Evolutionary conservation across 2,329 filamentous ascomycete genomes (phyloP).

Genomic region (Cladosporium austrohemisphaericum): DNA sequence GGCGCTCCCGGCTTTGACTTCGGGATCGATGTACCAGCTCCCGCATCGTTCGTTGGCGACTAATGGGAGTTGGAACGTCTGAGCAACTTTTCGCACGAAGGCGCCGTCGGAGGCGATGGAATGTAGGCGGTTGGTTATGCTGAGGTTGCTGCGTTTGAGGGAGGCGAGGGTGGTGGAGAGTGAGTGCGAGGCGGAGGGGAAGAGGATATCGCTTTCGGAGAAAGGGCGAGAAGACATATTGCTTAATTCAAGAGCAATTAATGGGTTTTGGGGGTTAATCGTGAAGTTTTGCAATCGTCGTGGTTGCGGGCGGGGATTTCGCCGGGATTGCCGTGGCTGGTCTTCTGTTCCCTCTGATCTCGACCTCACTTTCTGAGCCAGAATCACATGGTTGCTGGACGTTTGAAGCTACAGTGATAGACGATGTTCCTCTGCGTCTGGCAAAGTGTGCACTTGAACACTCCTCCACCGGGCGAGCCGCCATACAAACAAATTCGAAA

Average conservation of each 20-base stretch:
- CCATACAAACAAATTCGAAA: conserved; percentile 6
- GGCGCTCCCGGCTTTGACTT: conserved; percentile 64
- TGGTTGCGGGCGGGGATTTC: not conserved
- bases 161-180: conserved; percentile 67
- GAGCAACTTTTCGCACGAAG: conserved; percentile 65
- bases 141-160: conserved; percentile 72
- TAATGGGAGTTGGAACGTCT: conserved; percentile 61
- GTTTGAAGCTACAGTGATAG: too few species aligned
- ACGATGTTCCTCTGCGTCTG: conserved; percentile 19
- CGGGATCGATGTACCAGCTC: conserved; percentile 81
- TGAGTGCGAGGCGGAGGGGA: conserved; percentile 56
- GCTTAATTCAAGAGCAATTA: too few species aligned
- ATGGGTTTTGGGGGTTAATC: not conserved
- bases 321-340: too few species aligned
- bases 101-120: conserved; percentile 73
- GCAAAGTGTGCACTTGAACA: conserved; percentile 20
- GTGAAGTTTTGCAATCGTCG: conserved; percentile 3
- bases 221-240: not conserved
- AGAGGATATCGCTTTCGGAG: conserved; percentile 43
- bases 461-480: conserved; percentile 12
- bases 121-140: conserved; percentile 73
- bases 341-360: too few species aligned
- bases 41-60: conserved; percentile 94
- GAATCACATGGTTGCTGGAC: too few species aligned
- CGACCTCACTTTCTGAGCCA: too few species aligned